These are phyloP conservation scores for Emergomyces africanus DNA, from an alignment of 2,329 filamentous ascomycete genomes.

Conservation along the genomic window DNA sequence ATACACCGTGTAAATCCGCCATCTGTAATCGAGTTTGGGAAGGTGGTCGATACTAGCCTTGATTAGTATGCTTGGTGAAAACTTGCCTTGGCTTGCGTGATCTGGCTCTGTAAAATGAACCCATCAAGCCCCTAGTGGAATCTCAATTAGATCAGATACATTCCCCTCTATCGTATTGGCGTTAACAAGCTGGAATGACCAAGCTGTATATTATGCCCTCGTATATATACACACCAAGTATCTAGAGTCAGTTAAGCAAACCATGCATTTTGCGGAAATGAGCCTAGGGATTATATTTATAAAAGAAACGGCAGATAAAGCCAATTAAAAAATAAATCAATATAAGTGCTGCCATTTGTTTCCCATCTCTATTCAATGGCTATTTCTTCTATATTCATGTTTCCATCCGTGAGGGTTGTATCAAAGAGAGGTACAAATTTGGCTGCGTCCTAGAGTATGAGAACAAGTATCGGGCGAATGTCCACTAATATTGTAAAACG, in stretches of 20 bases:
- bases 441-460: no score
- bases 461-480: background rate
- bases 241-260: background rate
- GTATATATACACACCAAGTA: background rate
- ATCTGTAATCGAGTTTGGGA: conserved; percentile 6
- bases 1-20: conserved; percentile 5
- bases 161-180: background rate
- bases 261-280: background rate
- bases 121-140: conserved; percentile 4
- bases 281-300: no score
- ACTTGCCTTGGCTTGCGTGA: conserved; percentile 1
- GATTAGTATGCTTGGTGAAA: conserved; percentile 4
- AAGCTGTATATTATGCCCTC: background rate
- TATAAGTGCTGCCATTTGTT: background rate
- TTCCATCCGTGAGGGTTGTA: no score
- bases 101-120: conserved; percentile 2
- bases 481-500: background rate
- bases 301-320: background rate
- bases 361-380: background rate
- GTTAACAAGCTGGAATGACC: background rate
- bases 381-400: background rate
- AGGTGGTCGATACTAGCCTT: conserved; percentile 3
- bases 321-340: background rate
- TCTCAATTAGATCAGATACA: background rate
- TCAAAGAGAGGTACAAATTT: background rate